Evolutionary conservation across 345 rosid genomes (phyloP), one percentile per base, ranked within the genome.

Genomic region (Dipteronia dyeriana): DNA sequence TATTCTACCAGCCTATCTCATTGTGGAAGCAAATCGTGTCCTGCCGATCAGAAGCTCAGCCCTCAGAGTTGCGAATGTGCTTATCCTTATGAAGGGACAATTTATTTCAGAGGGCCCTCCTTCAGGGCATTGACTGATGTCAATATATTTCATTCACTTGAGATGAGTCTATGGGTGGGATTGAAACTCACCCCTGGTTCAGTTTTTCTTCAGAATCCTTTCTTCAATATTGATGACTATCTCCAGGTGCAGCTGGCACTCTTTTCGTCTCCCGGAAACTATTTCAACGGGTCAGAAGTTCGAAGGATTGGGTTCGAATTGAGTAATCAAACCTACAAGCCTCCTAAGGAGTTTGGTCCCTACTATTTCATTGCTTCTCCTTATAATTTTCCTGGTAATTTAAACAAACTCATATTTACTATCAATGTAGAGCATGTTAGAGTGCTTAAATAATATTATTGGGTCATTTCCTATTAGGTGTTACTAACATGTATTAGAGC

Each of bases 41-140:
- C 90, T 16, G 47, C 29, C 14, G 92, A 92, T 76, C 94, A 89
- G 84, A 94, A 85, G 87, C 81, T 91, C 4, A 96, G 94, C 80
- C 99, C 99, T 83, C 98, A 92, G 78, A 94, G 94, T 75, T 94
- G 99, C 70, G 92, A 87, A 81, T 96, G 99, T 45, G 91, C 92
- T 20, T 89, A 89, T 80, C 99, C 99, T 57, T 94, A 84, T 25
- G 91, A 90, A 85, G 99, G 99, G 56, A 92, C 92, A 66, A 64
- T 96, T 59, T 92, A 89, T 82, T 96, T 94, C 85, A 79, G 95
- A 86, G 97, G 86, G 22, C 91, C 97, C 41, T 78, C 81, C 79
- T 96, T 94, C 86, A 88, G 92, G 85, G 97, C 88, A 53, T 43
- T 89, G 73, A 81, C 95, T 49, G 87, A 86, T 84, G 90, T 73